phyloP scores from a whole-genome alignment of 108 stramenopile genomes.

The Fragilaria radians region DNA sequence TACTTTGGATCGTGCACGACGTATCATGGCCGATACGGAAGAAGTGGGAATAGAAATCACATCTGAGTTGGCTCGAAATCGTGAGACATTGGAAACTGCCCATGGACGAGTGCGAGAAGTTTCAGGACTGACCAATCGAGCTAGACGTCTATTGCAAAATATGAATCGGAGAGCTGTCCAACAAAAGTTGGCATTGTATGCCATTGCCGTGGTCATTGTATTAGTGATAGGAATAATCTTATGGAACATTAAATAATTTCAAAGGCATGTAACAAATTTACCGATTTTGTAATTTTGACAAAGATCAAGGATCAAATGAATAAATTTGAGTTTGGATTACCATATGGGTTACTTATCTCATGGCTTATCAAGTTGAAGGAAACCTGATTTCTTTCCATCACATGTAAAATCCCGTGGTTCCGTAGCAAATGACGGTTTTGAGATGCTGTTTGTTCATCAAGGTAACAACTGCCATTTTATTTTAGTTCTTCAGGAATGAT shows the following conservation, averaged over 20 bases:
- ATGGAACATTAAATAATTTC: conserved; percentile 17
- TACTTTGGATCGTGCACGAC: conserved; percentile 80
- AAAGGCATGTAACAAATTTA: background rate
- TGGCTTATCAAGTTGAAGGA: no score
- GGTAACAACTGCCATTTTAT: no score
- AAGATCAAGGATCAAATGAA: conserved; percentile 2
- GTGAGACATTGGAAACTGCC: conserved; percentile 85
- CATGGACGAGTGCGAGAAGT: conserved; percentile 86
- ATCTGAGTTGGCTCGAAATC: conserved; percentile 81
- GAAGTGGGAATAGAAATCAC: conserved; percentile 92
- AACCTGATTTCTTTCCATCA: no score
- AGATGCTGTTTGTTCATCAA: no score
- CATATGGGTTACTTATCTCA: conserved; percentile 9
- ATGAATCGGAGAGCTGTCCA: conserved; percentile 90
- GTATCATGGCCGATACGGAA: conserved; percentile 93
- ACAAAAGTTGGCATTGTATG: conserved; percentile 89
- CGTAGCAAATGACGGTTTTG: no score
- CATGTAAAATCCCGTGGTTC: no score
- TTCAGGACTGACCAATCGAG: conserved; percentile 82
- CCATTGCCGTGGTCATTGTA: conserved; percentile 53
- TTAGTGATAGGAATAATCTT: conserved; percentile 36
- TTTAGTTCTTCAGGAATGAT: no score
- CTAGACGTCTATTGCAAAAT: conserved; percentile 76
- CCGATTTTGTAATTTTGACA: no score
- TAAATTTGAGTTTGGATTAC: conserved; percentile 5